Conservation (phyloP, 2,329 filamentous ascomycete genomes). For the Fusarium tupiense region DNA sequence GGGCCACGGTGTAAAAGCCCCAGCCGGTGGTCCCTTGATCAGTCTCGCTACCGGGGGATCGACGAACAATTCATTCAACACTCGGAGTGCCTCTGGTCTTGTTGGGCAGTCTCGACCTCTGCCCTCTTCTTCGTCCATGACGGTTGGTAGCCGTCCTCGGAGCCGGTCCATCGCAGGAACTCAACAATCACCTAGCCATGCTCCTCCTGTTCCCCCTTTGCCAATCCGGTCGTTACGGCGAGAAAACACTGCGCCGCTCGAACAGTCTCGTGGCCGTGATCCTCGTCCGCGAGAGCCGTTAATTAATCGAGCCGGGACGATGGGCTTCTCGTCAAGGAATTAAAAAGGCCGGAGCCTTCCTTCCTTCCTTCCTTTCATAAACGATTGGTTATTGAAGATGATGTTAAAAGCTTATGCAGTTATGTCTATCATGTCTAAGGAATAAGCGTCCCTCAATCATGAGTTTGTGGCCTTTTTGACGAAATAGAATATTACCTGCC, state of each 20-base stretch:
- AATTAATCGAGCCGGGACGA: conserved; percentile 45
- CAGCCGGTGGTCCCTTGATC: conserved; percentile 55
- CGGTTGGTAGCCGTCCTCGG: conserved; percentile 29
- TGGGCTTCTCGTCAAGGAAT: conserved; percentile 26
- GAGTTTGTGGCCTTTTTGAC: background rate
- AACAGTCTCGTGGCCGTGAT: conserved; percentile 39
- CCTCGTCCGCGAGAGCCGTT: conserved; percentile 44
- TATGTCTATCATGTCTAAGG: conserved; percentile 24
- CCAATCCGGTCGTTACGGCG: conserved; percentile 44
- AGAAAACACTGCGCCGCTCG: conserved; percentile 36
- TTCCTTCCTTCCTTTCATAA: background rate
- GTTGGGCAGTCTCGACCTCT: conserved; percentile 28
- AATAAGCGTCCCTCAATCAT: background rate
- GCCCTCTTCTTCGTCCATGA: conserved; percentile 24
- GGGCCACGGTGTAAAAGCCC: conserved; percentile 58
- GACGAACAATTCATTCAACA: conserved; percentile 13
- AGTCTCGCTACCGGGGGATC: conserved; percentile 54
- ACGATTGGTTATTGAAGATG: background rate
- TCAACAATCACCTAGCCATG: conserved; percentile 23
- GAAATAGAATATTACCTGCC: background rate
- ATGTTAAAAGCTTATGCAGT: conserved; percentile 35
- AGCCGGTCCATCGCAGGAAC: conserved; percentile 42
- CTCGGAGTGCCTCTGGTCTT: conserved; percentile 26
- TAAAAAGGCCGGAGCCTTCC: conserved; percentile 1
- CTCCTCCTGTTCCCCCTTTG: conserved; percentile 42